These are phyloP conservation scores for Lindgomyces ingoldianus DNA, from an alignment of 495 filamentous ascomycete species.

Conservation along the genomic window DNA sequence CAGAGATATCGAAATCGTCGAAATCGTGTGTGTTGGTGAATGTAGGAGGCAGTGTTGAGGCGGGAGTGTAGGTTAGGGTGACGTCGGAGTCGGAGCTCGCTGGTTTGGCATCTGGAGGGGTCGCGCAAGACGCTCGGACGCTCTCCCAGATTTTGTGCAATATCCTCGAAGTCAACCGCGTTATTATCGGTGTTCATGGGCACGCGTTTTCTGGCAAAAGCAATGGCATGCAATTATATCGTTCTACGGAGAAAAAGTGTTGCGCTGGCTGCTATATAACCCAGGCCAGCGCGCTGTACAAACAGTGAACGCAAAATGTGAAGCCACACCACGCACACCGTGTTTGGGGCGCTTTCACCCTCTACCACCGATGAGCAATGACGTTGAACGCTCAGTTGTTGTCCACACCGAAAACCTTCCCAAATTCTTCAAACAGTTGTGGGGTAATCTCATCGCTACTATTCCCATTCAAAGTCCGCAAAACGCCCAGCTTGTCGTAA, in stretches of 20 bases:
- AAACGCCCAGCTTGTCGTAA: slow-evolving; percentile 80
- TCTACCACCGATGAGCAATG: not conserved
- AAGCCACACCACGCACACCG: not conserved
- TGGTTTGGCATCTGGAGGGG: slow-evolving; percentile 7
- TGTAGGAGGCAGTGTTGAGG: slow-evolving; percentile 5
- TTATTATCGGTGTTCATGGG: not conserved
- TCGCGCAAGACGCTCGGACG: slow-evolving; percentile 6
- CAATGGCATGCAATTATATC: slow-evolving; percentile 6
- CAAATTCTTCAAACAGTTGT: slow-evolving; percentile 76
- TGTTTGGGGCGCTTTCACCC: not conserved
- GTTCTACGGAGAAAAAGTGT: slow-evolving; percentile 11
- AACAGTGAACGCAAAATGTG: not conserved
- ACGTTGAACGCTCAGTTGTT: not conserved
- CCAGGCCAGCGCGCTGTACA: slow-evolving; percentile 7
- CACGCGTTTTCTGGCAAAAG: not conserved
- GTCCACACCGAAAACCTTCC: slow-evolving; percentile 60
- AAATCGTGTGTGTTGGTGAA: not conserved
- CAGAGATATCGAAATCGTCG: not conserved
- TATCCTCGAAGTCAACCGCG: not conserved
- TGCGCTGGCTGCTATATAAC: slow-evolving; percentile 1
- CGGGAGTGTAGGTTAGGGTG: slow-evolving; percentile 6
- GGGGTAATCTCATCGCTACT: slow-evolving; percentile 93
- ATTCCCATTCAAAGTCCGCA: slow-evolving; percentile 85
- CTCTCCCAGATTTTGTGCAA: slow-evolving; percentile 3
- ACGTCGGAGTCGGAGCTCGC: slow-evolving; percentile 11